Conservation (phyloP, 176 grass and related monocot species). For the Lolium rigidum region DNA sequence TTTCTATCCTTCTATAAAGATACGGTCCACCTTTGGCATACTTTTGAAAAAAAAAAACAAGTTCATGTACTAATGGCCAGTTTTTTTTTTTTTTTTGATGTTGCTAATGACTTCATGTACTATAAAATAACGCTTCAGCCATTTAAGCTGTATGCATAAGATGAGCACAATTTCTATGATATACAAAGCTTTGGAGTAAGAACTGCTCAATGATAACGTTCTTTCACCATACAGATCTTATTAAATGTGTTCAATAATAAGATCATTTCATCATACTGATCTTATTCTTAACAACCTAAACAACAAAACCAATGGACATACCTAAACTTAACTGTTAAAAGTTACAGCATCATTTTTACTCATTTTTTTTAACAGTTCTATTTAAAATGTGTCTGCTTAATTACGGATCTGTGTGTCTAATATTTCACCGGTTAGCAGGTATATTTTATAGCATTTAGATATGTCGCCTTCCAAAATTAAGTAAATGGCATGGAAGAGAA, state of each 20-base stretch:
- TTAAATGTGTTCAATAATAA: not conserved
- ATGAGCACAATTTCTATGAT: not conserved
- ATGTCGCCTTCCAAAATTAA: not conserved
- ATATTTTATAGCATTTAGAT: slow-evolving; percentile 2
- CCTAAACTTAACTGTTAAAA: not conserved
- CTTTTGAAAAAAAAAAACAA: not conserved
- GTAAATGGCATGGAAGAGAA: not conserved
- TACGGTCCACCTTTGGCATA: too few species aligned
- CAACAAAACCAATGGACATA: not conserved
- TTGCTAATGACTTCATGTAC: not conserved
- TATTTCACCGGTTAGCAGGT: not conserved
- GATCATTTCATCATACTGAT: not conserved
- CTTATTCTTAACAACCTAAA: slow-evolving; percentile 1
- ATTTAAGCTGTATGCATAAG: too few species aligned
- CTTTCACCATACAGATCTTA: not conserved
- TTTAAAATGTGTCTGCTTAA: not conserved
- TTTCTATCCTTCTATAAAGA: too few species aligned
- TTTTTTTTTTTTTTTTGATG: not conserved
- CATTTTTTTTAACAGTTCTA: not conserved
- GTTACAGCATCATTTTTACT: slow-evolving; percentile 11
- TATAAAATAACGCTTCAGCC: not conserved
- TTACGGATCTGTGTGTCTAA: not conserved
- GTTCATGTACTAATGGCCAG: not conserved
- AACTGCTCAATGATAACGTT: not conserved
- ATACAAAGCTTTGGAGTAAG: not conserved